Base-by-base conservation (phyloP, 768 basidiomycete species). In the Hypholoma sublateritium region DNA sequence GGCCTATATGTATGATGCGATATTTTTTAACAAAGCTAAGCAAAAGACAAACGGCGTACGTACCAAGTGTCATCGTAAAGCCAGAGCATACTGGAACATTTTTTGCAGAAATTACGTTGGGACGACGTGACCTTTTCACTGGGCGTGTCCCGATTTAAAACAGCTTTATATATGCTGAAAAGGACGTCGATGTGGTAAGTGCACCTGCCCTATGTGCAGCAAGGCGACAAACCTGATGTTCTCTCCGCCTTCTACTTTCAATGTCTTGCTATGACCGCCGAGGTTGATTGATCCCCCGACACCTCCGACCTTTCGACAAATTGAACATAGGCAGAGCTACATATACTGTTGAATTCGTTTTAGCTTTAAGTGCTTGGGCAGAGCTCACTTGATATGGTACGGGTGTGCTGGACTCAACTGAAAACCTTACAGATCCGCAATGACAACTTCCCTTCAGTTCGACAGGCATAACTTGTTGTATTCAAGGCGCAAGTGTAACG, bases 261-360 rank as follows among this genome's bases (percentile, higher is more conserved):
- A 69, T 0, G 82, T 82, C 0, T 81, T 66, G 13, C 72, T 73
- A 45, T 80, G 70, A 1, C 78, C 87, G 21, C 84, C 82, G n/a
- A 88, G 79, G 59, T 88, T 88, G 66, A 88, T 78, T 2, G 85
- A 82, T 0, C 87, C 86, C 12, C 86, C 84, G 0, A 71, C 71
- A 13, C 87, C 87, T 37, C 86, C 86, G 9, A 86, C 84, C 67
- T 88, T 88, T 56, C 87, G 81, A 64, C 87, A 88, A 59, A 88
- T 87, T 34, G 85, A 87, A 65, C 87, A 88, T 5, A 82, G 51
- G 62, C 87, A 88, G 32, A 88, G 66, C 82, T 86, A 54, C 21
- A 39, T 32, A 13, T 44, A 14, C 5, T 41, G n/a, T 19, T 50
- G 28, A 49, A n/a, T 36, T 7, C 9, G 16, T 47, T 13, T 52